phyloP scores from a whole-genome alignment of 1,139 yeast species.

The Casaregolazyma suthepensis region DNA sequence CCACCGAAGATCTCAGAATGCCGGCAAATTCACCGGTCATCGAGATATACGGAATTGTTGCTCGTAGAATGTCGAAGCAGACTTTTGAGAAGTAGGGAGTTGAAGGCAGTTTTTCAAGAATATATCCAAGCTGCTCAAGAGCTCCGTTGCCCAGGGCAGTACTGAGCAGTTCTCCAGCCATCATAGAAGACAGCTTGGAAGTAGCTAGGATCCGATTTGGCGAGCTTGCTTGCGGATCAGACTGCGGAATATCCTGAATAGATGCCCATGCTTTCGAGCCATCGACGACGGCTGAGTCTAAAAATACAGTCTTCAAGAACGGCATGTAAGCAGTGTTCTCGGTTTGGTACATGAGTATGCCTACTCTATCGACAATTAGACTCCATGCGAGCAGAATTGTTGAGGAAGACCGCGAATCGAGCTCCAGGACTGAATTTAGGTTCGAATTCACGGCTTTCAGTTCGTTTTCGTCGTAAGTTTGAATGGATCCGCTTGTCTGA shows the following conservation, averaged over 20 bases:
- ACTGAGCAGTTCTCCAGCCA: slow-evolving; percentile 26
- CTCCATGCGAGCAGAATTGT: slow-evolving; percentile 67
- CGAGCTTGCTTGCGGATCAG: not conserved
- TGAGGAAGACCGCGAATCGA: slow-evolving; percentile 37
- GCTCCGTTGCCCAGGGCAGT: slow-evolving; percentile 44
- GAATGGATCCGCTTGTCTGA: not conserved
- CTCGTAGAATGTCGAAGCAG: slow-evolving; percentile 45
- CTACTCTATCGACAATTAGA: slow-evolving; percentile 52
- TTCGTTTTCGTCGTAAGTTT: not conserved
- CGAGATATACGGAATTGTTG: slow-evolving; percentile 58
- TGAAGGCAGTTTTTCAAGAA: slow-evolving; percentile 40
- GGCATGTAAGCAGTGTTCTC: not conserved
- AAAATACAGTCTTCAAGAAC: not conserved
- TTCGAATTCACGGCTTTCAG: not conserved
- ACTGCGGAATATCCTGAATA: not conserved
- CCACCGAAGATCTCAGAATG: slow-evolving; percentile 46
- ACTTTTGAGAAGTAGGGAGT: slow-evolving; percentile 50
- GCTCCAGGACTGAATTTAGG: not conserved
- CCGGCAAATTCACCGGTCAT: slow-evolving; percentile 50
- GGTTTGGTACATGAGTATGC: slow-evolving; percentile 25
- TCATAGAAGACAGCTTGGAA: not conserved
- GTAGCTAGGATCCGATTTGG: not conserved
- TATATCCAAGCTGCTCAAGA: slow-evolving; percentile 37
- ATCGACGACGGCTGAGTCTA: not conserved
- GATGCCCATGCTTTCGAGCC: not conserved